These are phyloP conservation scores for Ustilago sp. DNA, from an alignment of 1,284 basidiomycete species.

Conservation along the genomic window DNA sequence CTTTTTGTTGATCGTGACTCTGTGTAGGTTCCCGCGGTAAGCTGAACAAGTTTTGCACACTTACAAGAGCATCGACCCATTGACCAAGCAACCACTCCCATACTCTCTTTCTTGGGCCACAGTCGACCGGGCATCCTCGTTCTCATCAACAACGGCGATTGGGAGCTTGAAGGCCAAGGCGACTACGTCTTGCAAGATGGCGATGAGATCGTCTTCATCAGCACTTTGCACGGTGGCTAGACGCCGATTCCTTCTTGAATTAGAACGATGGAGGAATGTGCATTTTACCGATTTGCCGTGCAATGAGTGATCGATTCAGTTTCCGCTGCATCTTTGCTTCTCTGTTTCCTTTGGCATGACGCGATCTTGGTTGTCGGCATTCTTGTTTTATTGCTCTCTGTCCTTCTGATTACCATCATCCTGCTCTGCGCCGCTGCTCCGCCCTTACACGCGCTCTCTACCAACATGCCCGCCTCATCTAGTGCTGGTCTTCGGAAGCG, in stretches of 20 bases:
- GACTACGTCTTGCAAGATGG: conserved; percentile 82
- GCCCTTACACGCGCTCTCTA: not conserved
- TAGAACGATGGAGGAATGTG: too few relatives aligned
- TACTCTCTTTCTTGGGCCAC: conserved; percentile 1
- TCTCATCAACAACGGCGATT: conserved; percentile 94
- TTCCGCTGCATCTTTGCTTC: too few relatives aligned
- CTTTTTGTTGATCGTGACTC: conserved; percentile 88
- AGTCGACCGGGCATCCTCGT: conserved; percentile 96
- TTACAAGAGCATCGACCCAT: too few relatives aligned
- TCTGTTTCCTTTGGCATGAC: not conserved
- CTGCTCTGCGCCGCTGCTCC: conserved; percentile 4
- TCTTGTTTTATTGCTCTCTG: conserved; percentile 9
- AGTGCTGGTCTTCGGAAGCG: conserved; percentile 22
- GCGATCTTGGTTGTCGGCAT: not conserved
- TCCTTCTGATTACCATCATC: not conserved
- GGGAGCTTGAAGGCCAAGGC: conserved; percentile 96
- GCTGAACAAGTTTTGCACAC: not conserved
- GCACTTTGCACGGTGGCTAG: conserved; percentile 90
- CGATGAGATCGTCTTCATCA: conserved; percentile 95
- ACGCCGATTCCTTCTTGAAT: too few relatives aligned
- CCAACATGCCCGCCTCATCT: conserved; percentile 3
- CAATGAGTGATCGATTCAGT: too few relatives aligned
- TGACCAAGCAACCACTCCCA: not conserved
- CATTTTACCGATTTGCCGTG: too few relatives aligned
- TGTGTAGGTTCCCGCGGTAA: conserved; percentile 77